Percentiles rank a stretch among this genome's conserved stretches.
phyloP scores from a whole-genome alignment of 1,284 basidiomycete genomes.

The Austropuccinia psidii region DNA sequence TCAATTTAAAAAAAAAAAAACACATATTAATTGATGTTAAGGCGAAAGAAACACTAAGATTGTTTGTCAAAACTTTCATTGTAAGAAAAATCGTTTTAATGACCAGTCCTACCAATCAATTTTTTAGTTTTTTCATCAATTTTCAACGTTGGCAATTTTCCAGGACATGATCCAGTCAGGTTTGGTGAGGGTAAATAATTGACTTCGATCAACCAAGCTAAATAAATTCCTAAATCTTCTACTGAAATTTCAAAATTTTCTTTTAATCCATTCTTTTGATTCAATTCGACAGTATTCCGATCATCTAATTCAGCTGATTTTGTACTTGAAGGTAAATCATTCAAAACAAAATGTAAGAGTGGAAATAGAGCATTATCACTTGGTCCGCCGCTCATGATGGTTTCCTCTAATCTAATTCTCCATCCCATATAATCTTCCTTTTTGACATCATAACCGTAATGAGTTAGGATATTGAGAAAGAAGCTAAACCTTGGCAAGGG shows the following conservation, averaged over 20 bases:
- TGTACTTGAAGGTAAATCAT: slow-evolving; percentile 92
- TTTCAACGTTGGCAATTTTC: not conserved
- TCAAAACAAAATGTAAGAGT: slow-evolving; percentile 89
- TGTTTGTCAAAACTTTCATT: no score
- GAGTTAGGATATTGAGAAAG: slow-evolving; percentile 65
- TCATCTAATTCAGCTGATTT: slow-evolving; percentile 90
- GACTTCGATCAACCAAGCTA: slow-evolving; percentile 87
- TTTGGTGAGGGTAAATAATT: slow-evolving; percentile 69
- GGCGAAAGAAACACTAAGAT: no score
- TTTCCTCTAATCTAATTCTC: slow-evolving; percentile 84
- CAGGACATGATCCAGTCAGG: not conserved
- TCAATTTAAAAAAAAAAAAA: no score
- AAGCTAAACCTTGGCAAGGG: slow-evolving; percentile 86
- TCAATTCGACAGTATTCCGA: slow-evolving; percentile 64
- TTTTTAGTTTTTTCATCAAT: slow-evolving; percentile 19
- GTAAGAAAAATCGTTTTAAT: no score
- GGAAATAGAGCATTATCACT: slow-evolving; percentile 92
- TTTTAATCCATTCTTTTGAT: slow-evolving; percentile 47
- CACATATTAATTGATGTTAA: no score
- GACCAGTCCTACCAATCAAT: slow-evolving; percentile 27
- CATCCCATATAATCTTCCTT: slow-evolving; percentile 84
- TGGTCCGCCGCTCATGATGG: slow-evolving; percentile 74
- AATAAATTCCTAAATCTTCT: slow-evolving; percentile 65
- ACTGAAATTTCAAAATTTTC: slow-evolving; percentile 49
- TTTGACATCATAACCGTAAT: slow-evolving; percentile 72